Evolutionary conservation across 257 asterid genomes (phyloP), one percentile per base, ranked within the genome.

Genomic region (Solanum pennellii): DNA sequence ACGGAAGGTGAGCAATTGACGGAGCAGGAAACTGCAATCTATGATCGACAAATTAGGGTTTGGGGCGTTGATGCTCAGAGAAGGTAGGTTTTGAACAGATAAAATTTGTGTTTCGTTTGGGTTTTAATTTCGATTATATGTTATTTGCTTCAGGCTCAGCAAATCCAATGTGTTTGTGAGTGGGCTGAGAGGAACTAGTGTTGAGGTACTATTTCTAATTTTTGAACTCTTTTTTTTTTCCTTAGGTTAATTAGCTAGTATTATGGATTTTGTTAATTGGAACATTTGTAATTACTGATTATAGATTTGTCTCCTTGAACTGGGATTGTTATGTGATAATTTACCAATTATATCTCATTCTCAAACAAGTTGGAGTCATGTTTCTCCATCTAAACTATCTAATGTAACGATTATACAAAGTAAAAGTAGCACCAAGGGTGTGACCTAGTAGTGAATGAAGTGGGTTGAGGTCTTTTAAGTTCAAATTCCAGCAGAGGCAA

Each of bases 61-160:
- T 97, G 99, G 99, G 99, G 99, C 0, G 99, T 98, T 80, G 99
- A 96, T 91, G 99, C 99, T 89, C 99, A 96, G 44, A 91, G 99
- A 88, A 94, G 99, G 99, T 97, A 74, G n/a, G 62, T 52, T 42
- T 62, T 47, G 18, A 13, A 42, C 31, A 15, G 16, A 7, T 35
- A 85, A 85, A 23, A 35, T 10, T 25, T 56, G 60, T 72, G 15
- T 89, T 49, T n/a, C 35, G 31, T 31, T 82, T 45, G 33, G 56
- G n/a, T 42, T 82, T 82, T 12, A 82, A 82, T 80, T 14, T 60
- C 11, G 33, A 35, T 52, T 72, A 33, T 3, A 2, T 29, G 45
- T 60, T 56, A 20, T 59, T 56, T 83, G 11, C 82, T 71, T 52
- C 85, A 97, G 99, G 93, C 92, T 97, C 69, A 97, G 99, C 93